Base-by-base conservation (phyloP, 305 asterid genomes). In the Withania somnifera region DNA sequence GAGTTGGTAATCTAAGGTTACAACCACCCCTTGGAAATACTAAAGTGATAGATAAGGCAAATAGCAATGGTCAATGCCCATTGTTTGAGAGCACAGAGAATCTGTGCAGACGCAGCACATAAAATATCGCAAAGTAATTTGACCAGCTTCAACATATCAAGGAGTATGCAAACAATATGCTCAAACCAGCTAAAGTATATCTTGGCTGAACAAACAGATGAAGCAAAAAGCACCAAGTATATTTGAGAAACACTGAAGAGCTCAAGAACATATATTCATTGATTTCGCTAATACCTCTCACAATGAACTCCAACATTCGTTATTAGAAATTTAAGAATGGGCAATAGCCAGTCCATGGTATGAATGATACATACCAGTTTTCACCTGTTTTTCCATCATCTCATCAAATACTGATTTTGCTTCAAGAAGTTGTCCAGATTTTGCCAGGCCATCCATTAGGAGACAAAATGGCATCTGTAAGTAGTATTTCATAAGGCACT, bases 391-490 rank as follows among this genome's bases (percentile, higher is more conserved):
- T 77, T 79, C 89, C 88, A 88, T 91, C 93, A 94, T 92, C 86
- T 94, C 99, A 84, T 93, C 93, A 82, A 95, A 93, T 86, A 94
- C 81, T 79, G 88, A 63, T 90, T 89, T 93, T 53, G 99, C 99
- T 88, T 92, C 97, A n/a, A 78, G 78, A 58, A 92, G 84, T 51
- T 88, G 88, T 84, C 97, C 97, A 77, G 97, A 88, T 85, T 95
- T 95, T 56, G 90, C 96, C 52, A 93, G 92, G 81, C 98, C 98
- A 89, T 95, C 98, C 95, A 94, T 94, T 87, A 95, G 91, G 84
- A 92, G 83, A 88, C 98, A 95, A 83, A 91, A 95, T 51, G 98
- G 97, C 95, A 93, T 92, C 98, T 95, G 95, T 90, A 86, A 73
- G 57, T 80, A 45, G 81, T 58, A 82, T 76, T 82, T 82, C 58